A percentile compares a stretch with the other conserved stretches of the same genome.
These are phyloP conservation scores for Metarhizium anisopliae DNA, from an alignment of 2,329 filamentous ascomycete genomes.

Conservation along the genomic window DNA sequence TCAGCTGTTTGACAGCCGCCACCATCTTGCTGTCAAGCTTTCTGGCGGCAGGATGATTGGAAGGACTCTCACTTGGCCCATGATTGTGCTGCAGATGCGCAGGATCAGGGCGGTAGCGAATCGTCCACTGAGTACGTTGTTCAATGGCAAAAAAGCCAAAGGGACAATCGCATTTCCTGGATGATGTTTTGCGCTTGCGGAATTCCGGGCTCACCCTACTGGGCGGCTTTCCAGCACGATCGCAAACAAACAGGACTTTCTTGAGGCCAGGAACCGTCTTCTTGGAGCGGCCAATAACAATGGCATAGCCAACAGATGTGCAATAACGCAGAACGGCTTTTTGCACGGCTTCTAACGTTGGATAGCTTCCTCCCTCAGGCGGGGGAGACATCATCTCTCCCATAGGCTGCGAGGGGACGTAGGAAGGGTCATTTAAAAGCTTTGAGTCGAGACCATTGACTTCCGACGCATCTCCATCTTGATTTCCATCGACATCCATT, in stretches of 20 bases:
- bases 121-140: conserved; percentile 57
- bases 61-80: conserved; percentile 56
- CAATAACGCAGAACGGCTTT: conserved; percentile 56
- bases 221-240: conserved; percentile 54
- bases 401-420: conserved; percentile 45
- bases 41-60: conserved; percentile 56
- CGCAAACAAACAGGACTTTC: conserved; percentile 59
- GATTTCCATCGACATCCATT: conserved; percentile 44
- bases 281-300: conserved; percentile 59
- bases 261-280: conserved; percentile 59
- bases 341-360: conserved; percentile 55
- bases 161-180: conserved; percentile 59
- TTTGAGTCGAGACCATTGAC: conserved; percentile 37
- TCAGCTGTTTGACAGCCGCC: conserved; percentile 55
- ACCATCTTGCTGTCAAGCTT: conserved; percentile 61
- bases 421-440: conserved; percentile 39
- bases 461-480: conserved; percentile 34
- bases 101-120: conserved; percentile 53
- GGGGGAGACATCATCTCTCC: conserved; percentile 53
- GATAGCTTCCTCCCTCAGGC: conserved; percentile 54
- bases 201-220: conserved; percentile 54
- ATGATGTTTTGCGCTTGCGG: conserved; percentile 57
- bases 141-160: conserved; percentile 65
- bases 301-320: conserved; percentile 58
- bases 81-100: conserved; percentile 54